Evolutionary conservation across 495 filamentous ascomycete species (phyloP).

Genomic region (Astrothelium subdiscretum): DNA sequence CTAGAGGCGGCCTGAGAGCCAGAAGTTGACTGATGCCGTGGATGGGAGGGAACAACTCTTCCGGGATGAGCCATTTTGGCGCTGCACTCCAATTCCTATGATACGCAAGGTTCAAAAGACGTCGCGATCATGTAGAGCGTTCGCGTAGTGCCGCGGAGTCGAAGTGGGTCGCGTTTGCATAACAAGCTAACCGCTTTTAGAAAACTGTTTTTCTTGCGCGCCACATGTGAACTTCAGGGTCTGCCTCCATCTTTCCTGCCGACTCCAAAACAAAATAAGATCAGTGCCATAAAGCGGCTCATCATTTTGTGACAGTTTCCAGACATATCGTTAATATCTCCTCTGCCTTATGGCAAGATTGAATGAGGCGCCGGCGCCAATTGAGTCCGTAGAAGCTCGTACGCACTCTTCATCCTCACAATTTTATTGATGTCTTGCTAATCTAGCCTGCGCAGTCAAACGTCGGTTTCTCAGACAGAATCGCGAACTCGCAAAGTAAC

Average conservation of each 20-base stretch:
- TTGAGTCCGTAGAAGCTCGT: conserved; percentile 74
- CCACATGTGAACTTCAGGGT: neutral
- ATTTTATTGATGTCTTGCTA: conserved; percentile 2
- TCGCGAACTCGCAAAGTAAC: conserved; percentile 73
- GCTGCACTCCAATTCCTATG: neutral
- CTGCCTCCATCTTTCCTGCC: neutral
- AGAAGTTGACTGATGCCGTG: conserved; percentile 48
- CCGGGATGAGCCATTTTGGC: conserved; percentile 44
- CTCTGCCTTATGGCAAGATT: conserved; percentile 68
- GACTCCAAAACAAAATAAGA: neutral
- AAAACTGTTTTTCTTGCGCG: neutral
- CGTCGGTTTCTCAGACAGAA: conserved; percentile 85
- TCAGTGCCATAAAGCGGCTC: neutral
- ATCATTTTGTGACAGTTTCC: neutral
- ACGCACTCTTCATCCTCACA: conserved; percentile 29
- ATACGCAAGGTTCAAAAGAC: neutral
- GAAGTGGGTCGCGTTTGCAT: neutral
- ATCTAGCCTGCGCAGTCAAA: conserved; percentile 48
- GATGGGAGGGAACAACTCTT: conserved; percentile 48
- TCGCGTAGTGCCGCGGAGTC: neutral
- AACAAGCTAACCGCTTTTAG: neutral
- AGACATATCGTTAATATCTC: conserved; percentile 7
- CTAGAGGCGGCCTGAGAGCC: conserved; percentile 36
- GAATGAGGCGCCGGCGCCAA: conserved; percentile 60
- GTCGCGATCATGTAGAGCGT: neutral